Conservation (phyloP, 805 yeast species). For the Ogataea trehaloabstinens region DNA sequence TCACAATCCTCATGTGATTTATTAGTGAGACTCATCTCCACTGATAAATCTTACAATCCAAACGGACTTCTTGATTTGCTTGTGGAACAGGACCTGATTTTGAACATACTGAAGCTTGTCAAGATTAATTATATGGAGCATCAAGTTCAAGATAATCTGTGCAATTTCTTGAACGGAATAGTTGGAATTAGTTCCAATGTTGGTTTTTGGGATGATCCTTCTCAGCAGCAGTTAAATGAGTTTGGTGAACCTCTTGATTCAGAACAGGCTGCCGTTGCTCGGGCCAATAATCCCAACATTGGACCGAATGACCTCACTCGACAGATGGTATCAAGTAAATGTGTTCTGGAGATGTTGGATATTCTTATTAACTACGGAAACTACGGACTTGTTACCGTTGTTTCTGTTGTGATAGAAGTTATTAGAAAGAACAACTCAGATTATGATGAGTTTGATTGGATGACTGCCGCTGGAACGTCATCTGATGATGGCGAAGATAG, state of each 20-base stretch:
- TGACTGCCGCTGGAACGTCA: slow-evolving; percentile 24
- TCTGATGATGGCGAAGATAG: slow-evolving; percentile 6
- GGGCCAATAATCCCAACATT: slow-evolving; percentile 71
- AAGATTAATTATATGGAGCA: slow-evolving; percentile 29
- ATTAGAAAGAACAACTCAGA: slow-evolving; percentile 95
- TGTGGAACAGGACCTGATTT: slow-evolving; percentile 68
- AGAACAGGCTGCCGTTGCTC: slow-evolving; percentile 22
- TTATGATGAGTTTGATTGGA: slow-evolving; percentile 60
- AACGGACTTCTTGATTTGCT: slow-evolving; percentile 80
- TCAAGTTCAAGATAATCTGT: slow-evolving; percentile 34
- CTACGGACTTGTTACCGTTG: slow-evolving; percentile 84
- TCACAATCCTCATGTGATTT: slow-evolving; percentile 91
- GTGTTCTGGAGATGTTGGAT: slow-evolving; percentile 64
- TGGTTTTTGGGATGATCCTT: slow-evolving; percentile 31
- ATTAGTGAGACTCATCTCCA: slow-evolving; percentile 77
- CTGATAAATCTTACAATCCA: slow-evolving; percentile 85
- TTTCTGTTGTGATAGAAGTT: slow-evolving; percentile 87
- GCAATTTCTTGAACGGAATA: slow-evolving; percentile 89
- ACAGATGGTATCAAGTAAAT: slow-evolving; percentile 72
- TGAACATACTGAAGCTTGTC: slow-evolving; percentile 67
- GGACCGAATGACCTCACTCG: slow-evolving; percentile 96
- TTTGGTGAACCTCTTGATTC: slow-evolving; percentile 74
- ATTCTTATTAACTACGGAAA: slow-evolving; percentile 79
- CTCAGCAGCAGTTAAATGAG: slow-evolving; percentile 25
- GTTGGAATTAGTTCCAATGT: slow-evolving; percentile 49